phyloP scores from a whole-genome alignment of 345 rosid genomes.

The Syzygium grande region DNA sequence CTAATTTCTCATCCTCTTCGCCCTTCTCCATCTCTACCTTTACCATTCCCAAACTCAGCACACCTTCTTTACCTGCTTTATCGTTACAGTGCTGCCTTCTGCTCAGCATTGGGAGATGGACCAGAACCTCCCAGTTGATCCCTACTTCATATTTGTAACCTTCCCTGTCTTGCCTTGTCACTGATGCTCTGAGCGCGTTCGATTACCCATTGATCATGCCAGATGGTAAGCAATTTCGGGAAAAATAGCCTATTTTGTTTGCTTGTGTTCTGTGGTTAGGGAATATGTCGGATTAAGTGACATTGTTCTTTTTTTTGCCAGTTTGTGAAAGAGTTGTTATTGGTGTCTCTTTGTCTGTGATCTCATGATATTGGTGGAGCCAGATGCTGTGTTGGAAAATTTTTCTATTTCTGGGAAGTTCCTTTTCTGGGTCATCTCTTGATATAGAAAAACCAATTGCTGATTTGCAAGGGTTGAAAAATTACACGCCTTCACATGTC shows the following conservation, averaged over 20 bases:
- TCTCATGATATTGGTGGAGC: not conserved
- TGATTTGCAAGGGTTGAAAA: not conserved
- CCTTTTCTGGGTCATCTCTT: not conserved
- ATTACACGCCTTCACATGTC: not conserved
- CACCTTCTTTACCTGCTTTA: not conserved
- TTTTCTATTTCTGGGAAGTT: not conserved
- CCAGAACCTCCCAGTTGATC: not conserved
- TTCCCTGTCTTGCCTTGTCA: not conserved
- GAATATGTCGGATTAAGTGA: not conserved
- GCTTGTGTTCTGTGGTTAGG: not conserved
- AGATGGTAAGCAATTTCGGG: slow-evolving; percentile 45
- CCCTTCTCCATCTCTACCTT: not conserved
- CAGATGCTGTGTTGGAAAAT: not conserved
- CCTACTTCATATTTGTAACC: not conserved
- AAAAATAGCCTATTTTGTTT: not conserved
- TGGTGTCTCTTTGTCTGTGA: not conserved
- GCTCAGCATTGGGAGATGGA: not conserved
- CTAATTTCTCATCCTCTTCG: not conserved
- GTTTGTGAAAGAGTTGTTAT: not conserved
- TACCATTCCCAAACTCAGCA: not conserved
- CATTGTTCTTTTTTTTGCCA: not conserved
- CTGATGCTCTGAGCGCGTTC: slow-evolving; percentile 44
- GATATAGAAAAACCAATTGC: not conserved
- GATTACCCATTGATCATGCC: slow-evolving; percentile 79
- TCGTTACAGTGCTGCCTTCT: not conserved